Conservation (phyloP, 192 early-diverging fungal genomes). For the Mortierella alpina region DNA sequence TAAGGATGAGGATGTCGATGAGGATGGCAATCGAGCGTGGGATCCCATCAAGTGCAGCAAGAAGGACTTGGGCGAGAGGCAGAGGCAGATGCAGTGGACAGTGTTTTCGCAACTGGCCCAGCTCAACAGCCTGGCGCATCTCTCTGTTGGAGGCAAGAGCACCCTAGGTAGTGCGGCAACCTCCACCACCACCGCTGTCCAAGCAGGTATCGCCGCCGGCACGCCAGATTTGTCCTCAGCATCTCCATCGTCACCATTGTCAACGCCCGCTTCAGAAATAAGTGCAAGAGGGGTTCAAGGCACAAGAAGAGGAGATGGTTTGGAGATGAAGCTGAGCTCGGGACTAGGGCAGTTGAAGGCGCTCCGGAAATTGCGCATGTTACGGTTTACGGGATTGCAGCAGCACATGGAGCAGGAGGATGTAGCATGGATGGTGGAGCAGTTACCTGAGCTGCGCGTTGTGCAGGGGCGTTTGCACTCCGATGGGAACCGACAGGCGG, state of each 20-base stretch:
- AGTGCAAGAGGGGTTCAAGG: background rate
- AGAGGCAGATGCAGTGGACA: slow-evolving; percentile 8
- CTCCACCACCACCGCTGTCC: background rate
- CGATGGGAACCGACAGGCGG: slow-evolving; percentile 4
- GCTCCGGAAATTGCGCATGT: slow-evolving; percentile 19
- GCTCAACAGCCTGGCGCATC: slow-evolving; percentile 13
- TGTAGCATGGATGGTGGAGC: slow-evolving; percentile 31
- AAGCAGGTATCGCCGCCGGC: background rate
- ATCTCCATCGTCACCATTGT: background rate
- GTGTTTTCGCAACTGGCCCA: slow-evolving; percentile 19
- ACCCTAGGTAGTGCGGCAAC: background rate
- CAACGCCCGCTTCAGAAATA: background rate
- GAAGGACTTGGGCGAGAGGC: background rate
- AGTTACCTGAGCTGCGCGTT: slow-evolving; percentile 13
- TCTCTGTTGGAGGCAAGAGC: slow-evolving; percentile 25
- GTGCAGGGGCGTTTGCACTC: slow-evolving; percentile 28
- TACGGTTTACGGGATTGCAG: slow-evolving; percentile 25
- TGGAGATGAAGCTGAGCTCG: slow-evolving; percentile 10
- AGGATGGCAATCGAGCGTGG: background rate
- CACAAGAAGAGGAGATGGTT: slow-evolving; percentile 4
- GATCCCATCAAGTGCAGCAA: background rate
- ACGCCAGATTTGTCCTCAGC: background rate
- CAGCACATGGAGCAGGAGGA: slow-evolving; percentile 15
- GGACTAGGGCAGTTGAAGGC: slow-evolving; percentile 15
- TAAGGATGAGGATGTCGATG: background rate